These are phyloP conservation scores for Penicillium pulvis DNA, from an alignment of 495 filamentous ascomycete genomes.

Conservation along the genomic window DNA sequence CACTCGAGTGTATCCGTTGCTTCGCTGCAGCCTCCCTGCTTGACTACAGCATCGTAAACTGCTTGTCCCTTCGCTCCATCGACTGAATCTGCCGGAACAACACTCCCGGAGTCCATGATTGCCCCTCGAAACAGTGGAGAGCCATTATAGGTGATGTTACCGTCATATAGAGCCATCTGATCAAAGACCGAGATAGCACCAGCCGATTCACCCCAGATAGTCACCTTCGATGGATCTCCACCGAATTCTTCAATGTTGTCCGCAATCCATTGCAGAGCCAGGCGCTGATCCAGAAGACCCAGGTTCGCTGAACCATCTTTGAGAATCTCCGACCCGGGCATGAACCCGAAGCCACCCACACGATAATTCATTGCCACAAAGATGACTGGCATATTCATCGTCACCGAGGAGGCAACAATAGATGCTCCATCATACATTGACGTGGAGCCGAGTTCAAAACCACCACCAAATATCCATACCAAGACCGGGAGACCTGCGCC, in stretches of 20 bases:
- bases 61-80: conserved; percentile 64
- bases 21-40: conserved; percentile 57
- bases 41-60: conserved; percentile 65
- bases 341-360: conserved; percentile 71
- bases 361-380: conserved; percentile 79
- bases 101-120: conserved; percentile 72
- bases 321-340: conserved; percentile 68
- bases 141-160: conserved; percentile 69
- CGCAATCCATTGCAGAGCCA: conserved; percentile 54
- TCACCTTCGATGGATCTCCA: conserved; percentile 62
- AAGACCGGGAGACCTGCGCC: conserved; percentile 63
- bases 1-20: conserved; percentile 61
- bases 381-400: conserved; percentile 62
- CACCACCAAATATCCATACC: conserved; percentile 71
- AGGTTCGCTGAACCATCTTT: conserved; percentile 62
- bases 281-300: conserved; percentile 54
- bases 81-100: conserved; percentile 63
- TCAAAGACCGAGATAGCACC: conserved; percentile 72
- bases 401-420: conserved; percentile 54
- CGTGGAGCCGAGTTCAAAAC: conserved; percentile 63
- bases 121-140: conserved; percentile 68
- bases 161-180: conserved; percentile 69
- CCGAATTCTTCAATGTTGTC: conserved; percentile 60
- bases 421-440: conserved; percentile 59
- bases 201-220: conserved; percentile 74